Base-by-base conservation (phyloP, 2,329 filamentous ascomycete genomes). In the Simplicillium aogashimaense region DNA sequence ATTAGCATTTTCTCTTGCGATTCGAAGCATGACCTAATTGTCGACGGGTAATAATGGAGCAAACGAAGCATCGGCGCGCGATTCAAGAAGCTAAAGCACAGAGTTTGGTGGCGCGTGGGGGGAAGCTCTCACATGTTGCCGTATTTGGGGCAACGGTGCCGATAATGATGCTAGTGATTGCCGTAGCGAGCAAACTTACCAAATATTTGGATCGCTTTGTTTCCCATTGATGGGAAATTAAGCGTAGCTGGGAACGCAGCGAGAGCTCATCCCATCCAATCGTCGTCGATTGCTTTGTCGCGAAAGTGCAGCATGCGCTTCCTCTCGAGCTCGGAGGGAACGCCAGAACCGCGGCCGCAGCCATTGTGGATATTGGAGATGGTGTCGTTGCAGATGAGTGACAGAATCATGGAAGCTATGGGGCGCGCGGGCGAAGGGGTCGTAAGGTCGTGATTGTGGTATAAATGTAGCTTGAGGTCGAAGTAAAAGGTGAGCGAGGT, bases 361-460 rank as follows among this genome's bases (percentile, higher is more conserved):
- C 72, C 73, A 77, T 77, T 57, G 53, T 72, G 67, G 58, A 58
- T 64, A 59, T 63, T 59, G 52, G 58, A 63, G 57, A 63, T 69
- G 58, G 58, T 66, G 50, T 55, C 53, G 52, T 63, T 53, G 57
- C 57, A 53, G 50, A 49, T 50, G 48, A 58, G 53, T 59, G 58
- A 63, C 59, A 64, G 57, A 71, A 65, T 65, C 72, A 76, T 76
- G 70, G 67, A 67, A 64, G 64, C 67, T 65, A 51, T 44, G 48
- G 42, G 44, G 45, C 48, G 42, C 39, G 45, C 29, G 32, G 43
- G 44, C 38, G 35, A 15, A 16, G 6, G 17, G 12, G 33, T 13
- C 12, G 18, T 12, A 16, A 14, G 33, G 33, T 16, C 15, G 14
- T 12, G 33, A 35, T 11, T 35, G 20, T n/a, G n/a, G n/a, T 25